Evolutionary conservation across 2,329 filamentous ascomycete genomes (phyloP).

Genomic region (Scolecobasidium constrictum): DNA sequence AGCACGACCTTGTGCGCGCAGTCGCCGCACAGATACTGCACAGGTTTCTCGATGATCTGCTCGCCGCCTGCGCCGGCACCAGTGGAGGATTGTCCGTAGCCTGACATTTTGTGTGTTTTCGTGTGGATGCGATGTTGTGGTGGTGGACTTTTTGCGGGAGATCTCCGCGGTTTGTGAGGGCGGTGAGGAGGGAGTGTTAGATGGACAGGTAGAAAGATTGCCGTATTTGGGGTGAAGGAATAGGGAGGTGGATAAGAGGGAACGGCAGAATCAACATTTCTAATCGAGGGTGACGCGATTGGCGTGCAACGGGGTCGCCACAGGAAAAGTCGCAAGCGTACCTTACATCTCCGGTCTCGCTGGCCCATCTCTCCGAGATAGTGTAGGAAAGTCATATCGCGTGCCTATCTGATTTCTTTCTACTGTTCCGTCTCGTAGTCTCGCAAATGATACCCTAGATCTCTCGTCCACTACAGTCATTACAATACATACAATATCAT

Average conservation of each 20-base stretch:
- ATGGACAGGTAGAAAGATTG: too few relatives aligned
- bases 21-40: slow-evolving; percentile 59
- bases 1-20: slow-evolving; percentile 69
- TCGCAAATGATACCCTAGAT: slow-evolving; percentile 1
- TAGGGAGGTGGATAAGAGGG: too few relatives aligned
- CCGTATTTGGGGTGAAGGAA: too few relatives aligned
- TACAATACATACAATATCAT: slow-evolving; percentile 37
- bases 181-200: not conserved
- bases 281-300: not conserved
- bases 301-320: not conserved
- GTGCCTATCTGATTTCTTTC: not conserved
- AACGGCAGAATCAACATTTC: not conserved
- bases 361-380: too few relatives aligned
- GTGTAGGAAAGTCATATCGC: slow-evolving; percentile 1
- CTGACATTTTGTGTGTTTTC: not conserved
- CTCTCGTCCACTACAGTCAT: not conserved
- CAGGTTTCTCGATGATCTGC: slow-evolving; percentile 38
- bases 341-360: not conserved
- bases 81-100: slow-evolving; percentile 1
- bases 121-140: not conserved
- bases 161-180: not conserved
- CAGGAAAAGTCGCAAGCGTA: not conserved
- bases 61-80: slow-evolving; percentile 15
- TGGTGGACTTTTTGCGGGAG: not conserved
- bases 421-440: not conserved